Conservation (phyloP, 192 early-diverging fungal genomes). For the Anaeromyces robustus region DNA sequence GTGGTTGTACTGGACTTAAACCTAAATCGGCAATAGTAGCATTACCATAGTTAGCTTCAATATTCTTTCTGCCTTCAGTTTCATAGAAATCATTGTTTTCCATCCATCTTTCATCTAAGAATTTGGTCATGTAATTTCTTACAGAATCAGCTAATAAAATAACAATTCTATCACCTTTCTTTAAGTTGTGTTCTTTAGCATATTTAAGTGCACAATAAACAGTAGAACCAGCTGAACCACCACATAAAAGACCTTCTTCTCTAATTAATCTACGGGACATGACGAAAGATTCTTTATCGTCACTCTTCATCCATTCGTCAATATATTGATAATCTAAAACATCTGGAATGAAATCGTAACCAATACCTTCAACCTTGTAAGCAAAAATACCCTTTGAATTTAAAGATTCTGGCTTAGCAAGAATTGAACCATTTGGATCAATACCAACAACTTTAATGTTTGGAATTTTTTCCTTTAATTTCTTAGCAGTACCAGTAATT, state of each 20-base stretch:
- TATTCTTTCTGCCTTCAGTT: neutral
- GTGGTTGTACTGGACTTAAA: neutral
- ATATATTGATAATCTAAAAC: constrained; percentile 69
- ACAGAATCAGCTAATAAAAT: constrained; percentile 95
- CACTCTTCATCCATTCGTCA: constrained; percentile 93
- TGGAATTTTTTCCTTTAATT: constrained; percentile 89
- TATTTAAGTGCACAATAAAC: constrained; percentile 72
- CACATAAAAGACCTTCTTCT: constrained; percentile 91
- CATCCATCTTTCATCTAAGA: constrained; percentile 28
- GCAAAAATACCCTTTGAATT: constrained; percentile 44
- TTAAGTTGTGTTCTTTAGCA: constrained; percentile 50
- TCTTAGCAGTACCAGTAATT: constrained; percentile 82
- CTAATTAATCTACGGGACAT: constrained; percentile 91
- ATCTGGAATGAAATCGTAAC: constrained; percentile 97
- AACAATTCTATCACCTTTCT: constrained; percentile 77
- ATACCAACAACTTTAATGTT: constrained; percentile 75
- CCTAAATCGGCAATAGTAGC: neutral
- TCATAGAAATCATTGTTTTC: neutral
- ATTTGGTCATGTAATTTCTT: constrained; percentile 99
- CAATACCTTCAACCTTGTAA: constrained; percentile 97
- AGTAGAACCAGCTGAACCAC: constrained; percentile 89
- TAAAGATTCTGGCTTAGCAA: constrained; percentile 71
- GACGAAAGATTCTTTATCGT: constrained; percentile 87
- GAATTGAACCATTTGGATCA: constrained; percentile 87
- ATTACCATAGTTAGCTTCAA: neutral